Conservation (phyloP, 2,329 filamentous ascomycete genomes). For the Xylaria sp. region DNA sequence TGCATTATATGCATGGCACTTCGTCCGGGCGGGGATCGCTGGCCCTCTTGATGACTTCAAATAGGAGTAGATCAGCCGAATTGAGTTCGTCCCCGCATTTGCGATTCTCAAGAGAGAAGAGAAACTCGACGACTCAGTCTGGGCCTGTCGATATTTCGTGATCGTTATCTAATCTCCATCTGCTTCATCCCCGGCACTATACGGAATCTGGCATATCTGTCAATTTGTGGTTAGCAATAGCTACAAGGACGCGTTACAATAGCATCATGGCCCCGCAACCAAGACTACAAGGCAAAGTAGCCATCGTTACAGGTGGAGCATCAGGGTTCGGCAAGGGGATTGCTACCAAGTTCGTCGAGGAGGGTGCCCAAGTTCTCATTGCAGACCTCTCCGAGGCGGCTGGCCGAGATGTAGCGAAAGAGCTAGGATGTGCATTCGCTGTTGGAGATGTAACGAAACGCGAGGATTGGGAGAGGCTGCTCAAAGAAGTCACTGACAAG, state of each 20-base stretch:
- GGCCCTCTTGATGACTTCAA: background rate
- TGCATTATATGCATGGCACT: background rate
- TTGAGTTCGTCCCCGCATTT: slow-evolving; percentile 17
- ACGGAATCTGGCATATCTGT: background rate
- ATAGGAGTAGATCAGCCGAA: background rate
- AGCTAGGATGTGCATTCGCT: slow-evolving; percentile 58
- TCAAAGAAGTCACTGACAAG: slow-evolving; percentile 57
- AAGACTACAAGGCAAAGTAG: slow-evolving; percentile 56
- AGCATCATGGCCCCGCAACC: slow-evolving; percentile 37
- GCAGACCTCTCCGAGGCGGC: slow-evolving; percentile 68
- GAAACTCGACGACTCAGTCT: background rate
- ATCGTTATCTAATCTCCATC: background rate
- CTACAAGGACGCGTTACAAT: background rate
- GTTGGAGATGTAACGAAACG: slow-evolving; percentile 62
- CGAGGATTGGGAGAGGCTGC: slow-evolving; percentile 63
- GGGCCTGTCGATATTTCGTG: background rate
- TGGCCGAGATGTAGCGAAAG: slow-evolving; percentile 59
- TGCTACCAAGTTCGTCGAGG: slow-evolving; percentile 65
- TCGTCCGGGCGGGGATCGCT: slow-evolving; percentile 7
- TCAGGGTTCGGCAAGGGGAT: slow-evolving; percentile 74
- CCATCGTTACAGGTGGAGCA: slow-evolving; percentile 64
- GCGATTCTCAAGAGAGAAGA: background rate
- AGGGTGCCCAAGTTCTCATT: slow-evolving; percentile 71
- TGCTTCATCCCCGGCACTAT: background rate
- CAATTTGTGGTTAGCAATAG: background rate